Evolutionary conservation across 192 early-diverging fungal genomes (phyloP).

Genomic region (Ambispora gerdemannii): DNA sequence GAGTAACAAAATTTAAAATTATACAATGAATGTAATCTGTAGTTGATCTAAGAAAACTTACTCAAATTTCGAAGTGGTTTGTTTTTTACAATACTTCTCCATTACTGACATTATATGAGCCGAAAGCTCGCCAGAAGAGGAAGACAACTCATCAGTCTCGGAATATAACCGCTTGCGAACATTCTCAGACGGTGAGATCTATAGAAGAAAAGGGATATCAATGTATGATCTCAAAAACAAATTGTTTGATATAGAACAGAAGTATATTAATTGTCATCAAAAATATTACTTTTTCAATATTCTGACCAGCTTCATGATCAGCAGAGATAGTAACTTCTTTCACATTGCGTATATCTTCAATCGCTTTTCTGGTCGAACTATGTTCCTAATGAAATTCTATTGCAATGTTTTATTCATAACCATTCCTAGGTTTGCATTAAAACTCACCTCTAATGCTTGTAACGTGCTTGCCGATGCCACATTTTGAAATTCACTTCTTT

Average conservation of each 20-base stretch:
- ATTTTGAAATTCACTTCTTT: slow-evolving; percentile 24
- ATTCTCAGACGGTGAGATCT: too few relatives aligned
- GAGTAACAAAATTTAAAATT: slow-evolving; percentile 22
- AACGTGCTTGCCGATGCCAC: slow-evolving; percentile 26
- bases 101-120: slow-evolving; percentile 28
- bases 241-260: too few relatives aligned
- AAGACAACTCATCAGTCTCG: too few relatives aligned
- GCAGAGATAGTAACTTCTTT: too few relatives aligned
- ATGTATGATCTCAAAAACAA: too few relatives aligned
- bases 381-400: slow-evolving; percentile 27
- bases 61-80: slow-evolving; percentile 28
- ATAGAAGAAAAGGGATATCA: too few relatives aligned
- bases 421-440: slow-evolving; percentile 16
- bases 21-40: slow-evolving; percentile 1
- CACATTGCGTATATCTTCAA: slow-evolving; percentile 10
- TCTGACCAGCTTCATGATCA: too few relatives aligned
- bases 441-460: slow-evolving; percentile 30
- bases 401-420: neutral
- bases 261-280: too few relatives aligned
- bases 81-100: slow-evolving; percentile 27
- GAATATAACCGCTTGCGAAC: too few relatives aligned
- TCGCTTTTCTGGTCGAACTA: neutral
- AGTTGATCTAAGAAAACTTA: slow-evolving; percentile 22
- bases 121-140: too few relatives aligned
- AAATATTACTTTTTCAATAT: too few relatives aligned